Evolutionary conservation across 495 filamentous ascomycete species (phyloP).

Genomic region (Penicillium goetzii): DNA sequence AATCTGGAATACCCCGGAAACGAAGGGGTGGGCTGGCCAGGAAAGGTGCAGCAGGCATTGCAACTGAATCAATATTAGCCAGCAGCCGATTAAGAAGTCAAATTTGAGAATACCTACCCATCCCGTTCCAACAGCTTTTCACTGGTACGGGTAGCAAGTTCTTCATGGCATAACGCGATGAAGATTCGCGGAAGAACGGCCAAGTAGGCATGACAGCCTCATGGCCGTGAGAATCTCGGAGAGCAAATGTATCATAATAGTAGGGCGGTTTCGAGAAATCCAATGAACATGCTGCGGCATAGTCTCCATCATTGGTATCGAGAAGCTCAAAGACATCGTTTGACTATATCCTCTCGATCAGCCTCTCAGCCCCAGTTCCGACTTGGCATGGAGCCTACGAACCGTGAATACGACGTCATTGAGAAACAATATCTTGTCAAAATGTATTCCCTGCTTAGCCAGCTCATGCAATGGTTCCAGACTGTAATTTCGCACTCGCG

Average conservation of each 20-base stretch:
- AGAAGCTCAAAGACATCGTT: slow-evolving; percentile 73
- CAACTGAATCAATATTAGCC: slow-evolving; percentile 41
- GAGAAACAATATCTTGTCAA: slow-evolving; percentile 72
- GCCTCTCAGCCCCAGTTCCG: too few species aligned
- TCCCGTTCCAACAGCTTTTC: slow-evolving; percentile 82
- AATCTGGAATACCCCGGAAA: slow-evolving; percentile 75
- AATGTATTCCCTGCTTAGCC: slow-evolving; percentile 49
- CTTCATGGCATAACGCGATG: slow-evolving; percentile 62
- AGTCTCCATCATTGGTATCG: slow-evolving; percentile 69
- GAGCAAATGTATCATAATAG: slow-evolving; percentile 86
- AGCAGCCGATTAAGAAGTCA: too few species aligned
- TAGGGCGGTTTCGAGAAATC: slow-evolving; percentile 70
- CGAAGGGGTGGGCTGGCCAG: slow-evolving; percentile 46
- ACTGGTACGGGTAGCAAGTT: slow-evolving; percentile 65
- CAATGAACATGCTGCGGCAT: slow-evolving; percentile 80
- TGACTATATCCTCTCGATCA: slow-evolving; percentile 40
- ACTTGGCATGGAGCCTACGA: slow-evolving; percentile 14
- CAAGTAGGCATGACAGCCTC: slow-evolving; percentile 66
- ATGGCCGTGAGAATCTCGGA: slow-evolving; percentile 69
- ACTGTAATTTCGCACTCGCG: slow-evolving; percentile 63
- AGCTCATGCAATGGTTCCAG: slow-evolving; percentile 52
- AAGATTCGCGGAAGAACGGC: slow-evolving; percentile 72
- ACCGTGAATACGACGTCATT: slow-evolving; percentile 79
- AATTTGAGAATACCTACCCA: slow-evolving; percentile 45
- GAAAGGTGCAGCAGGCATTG: slow-evolving; percentile 64